Percentiles rank a stretch among this genome's conserved stretches.
Evolutionary conservation across 2,329 filamentous ascomycete species (phyloP).

Genomic region (Aspergillus sp.): DNA sequence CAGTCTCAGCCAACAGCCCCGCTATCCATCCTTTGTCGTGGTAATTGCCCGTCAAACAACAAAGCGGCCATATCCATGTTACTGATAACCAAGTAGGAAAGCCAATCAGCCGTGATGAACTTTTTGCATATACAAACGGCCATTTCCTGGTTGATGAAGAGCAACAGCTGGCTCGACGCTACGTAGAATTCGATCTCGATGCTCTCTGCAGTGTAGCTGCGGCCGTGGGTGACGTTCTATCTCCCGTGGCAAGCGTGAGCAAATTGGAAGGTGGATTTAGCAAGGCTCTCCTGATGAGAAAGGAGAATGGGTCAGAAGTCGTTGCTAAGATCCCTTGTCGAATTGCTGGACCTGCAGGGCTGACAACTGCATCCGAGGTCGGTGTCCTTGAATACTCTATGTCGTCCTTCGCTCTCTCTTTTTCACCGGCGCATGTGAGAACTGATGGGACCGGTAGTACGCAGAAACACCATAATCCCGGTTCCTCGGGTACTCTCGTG

Average conservation of each 20-base stretch:
- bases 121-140: constrained; percentile 34
- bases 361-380: constrained; percentile 36
- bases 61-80: not conserved
- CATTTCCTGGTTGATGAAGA: constrained; percentile 31
- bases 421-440: not conserved
- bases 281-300: constrained; percentile 35
- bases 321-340: constrained; percentile 37
- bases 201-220: constrained; percentile 26
- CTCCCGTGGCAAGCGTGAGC: constrained; percentile 20
- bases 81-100: constrained; percentile 17
- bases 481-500: constrained; percentile 29
- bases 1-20: not conserved
- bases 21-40: not conserved
- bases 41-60: not conserved
- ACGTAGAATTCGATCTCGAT: constrained; percentile 27
- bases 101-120: constrained; percentile 23
- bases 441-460: constrained; percentile 15
- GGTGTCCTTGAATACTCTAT: constrained; percentile 31
- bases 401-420: constrained; percentile 2
- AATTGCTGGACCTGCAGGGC: constrained; percentile 30
- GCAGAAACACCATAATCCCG: constrained; percentile 25
- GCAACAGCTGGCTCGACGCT: constrained; percentile 24
- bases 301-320: constrained; percentile 29
- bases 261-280: constrained; percentile 37
- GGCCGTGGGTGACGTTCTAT: constrained; percentile 9